A percentile compares a stretch with the other conserved stretches of the same genome.
Conservation (phyloP, 2,329 filamentous ascomycete species). For the Acrocalymma vagum region DNA sequence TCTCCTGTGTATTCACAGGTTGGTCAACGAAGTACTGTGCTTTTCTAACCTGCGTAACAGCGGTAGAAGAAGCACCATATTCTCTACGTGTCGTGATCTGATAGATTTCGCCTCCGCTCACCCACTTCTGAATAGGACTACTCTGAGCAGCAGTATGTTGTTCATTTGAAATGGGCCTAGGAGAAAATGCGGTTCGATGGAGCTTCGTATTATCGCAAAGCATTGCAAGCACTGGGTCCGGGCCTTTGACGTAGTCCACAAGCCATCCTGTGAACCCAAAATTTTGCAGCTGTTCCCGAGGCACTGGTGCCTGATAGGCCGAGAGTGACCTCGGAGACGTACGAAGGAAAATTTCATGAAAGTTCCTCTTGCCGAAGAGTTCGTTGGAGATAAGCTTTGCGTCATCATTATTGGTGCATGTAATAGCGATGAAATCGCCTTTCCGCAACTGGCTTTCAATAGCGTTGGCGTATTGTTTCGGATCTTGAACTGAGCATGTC, state of each 20-base stretch:
- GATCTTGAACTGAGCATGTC: conserved; percentile 79
- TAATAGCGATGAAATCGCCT: conserved; percentile 70
- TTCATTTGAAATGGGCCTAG: conserved; percentile 69
- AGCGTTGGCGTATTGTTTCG: conserved; percentile 68
- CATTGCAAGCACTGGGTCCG: conserved; percentile 85
- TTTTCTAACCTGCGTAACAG: conserved; percentile 66
- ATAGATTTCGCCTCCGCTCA: conserved; percentile 66
- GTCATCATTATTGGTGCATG: conserved; percentile 77
- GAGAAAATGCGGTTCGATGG: conserved; percentile 72
- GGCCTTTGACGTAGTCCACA: conserved; percentile 80
- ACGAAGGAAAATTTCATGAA: conserved; percentile 77
- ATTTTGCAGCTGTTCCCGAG: conserved; percentile 61
- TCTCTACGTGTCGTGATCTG: conserved; percentile 76
- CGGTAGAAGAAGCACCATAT: conserved; percentile 80
- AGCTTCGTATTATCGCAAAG: conserved; percentile 78
- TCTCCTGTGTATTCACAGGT: conserved; percentile 73
- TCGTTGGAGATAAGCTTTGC: conserved; percentile 76
- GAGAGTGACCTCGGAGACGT: conserved; percentile 65
- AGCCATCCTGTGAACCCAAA: conserved; percentile 83
- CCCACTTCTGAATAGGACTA: conserved; percentile 71
- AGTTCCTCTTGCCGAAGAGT: conserved; percentile 64
- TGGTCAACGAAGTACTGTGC: conserved; percentile 80
- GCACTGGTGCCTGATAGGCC: conserved; percentile 64
- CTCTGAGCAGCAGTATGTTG: conserved; percentile 73
- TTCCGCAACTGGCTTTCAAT: conserved; percentile 66